These are phyloP conservation scores for Tetracladium setigerum DNA, from an alignment of 495 filamentous ascomycete species.

Conservation along the genomic window DNA sequence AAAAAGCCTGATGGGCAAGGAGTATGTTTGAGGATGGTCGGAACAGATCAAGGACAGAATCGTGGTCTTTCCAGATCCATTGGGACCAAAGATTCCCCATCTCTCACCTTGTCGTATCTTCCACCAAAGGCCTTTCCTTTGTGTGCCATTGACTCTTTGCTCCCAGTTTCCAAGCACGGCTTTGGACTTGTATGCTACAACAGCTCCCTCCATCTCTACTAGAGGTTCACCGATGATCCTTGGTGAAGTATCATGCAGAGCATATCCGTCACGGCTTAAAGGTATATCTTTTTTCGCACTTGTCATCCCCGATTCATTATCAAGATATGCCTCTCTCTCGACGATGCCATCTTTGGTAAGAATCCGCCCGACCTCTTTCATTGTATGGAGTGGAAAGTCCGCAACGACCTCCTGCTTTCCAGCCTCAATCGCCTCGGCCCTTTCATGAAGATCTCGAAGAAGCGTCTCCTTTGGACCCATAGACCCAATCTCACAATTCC, in stretches of 20 bases:
- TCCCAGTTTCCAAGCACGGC: constrained; percentile 71
- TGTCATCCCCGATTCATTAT: no score
- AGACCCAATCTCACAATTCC: constrained; percentile 46
- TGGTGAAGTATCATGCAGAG: constrained; percentile 9
- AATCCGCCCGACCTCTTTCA: constrained; percentile 42
- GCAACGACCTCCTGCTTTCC: constrained; percentile 24
- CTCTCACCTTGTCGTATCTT: constrained; percentile 72
- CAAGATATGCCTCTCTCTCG: constrained; percentile 18
- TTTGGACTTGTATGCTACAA: constrained; percentile 72
- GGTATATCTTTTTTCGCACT: no score
- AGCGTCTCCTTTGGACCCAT: constrained; percentile 51
- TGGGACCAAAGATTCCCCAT: constrained; percentile 88
- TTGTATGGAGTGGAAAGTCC: constrained; percentile 32
- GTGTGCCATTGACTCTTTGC: constrained; percentile 38
- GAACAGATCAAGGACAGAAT: constrained; percentile 86
- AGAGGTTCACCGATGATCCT: constrained; percentile 46
- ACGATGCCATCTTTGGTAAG: constrained; percentile 38
- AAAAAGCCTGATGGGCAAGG: constrained; percentile 77
- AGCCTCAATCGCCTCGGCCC: constrained; percentile 32
- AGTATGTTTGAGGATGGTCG: constrained; percentile 92
- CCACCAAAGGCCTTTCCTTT: constrained; percentile 65
- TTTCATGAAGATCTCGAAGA: constrained; percentile 34
- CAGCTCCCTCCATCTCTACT: constrained; percentile 79
- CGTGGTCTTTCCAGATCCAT: constrained; percentile 89
- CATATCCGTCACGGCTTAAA: constrained; percentile 27